Evolutionary conservation across 306 rosid genomes (phyloP), one percentile per base, ranked within the genome.

Genomic region (Trichosanthes cucumerina): DNA sequence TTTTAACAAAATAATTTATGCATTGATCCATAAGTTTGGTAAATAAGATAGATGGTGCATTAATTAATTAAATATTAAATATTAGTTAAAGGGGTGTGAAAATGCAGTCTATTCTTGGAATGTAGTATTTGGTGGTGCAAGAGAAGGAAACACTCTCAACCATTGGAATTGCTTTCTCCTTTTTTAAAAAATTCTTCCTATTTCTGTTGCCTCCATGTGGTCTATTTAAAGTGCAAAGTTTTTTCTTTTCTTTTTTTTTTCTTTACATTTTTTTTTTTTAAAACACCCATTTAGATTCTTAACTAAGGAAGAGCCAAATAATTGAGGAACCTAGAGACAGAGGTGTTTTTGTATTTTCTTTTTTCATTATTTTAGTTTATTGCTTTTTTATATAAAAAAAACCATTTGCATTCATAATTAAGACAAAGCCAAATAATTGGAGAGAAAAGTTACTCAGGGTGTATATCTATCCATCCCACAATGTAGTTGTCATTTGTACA

Each of bases 81-180:
- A 68, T 1, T n/a, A 70, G 36, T 13, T 43, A 21, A 70, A 33
- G 12, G 18, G 6, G 24, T 26, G 41, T 72, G 38, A 72, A 72
- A 72, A 46, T 26, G 77, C 28, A 70, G 5, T 47, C 28, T 47
- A 73, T 73, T 73, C 60, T 43, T 70, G 76, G 77, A 73, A 73
- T 73, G 77, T 47, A 26, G 60, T 52, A 73, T 73, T 73, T 46
- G 60, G 77, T 49, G 77, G 77, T 73, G 60, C 38, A 73, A 73
- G 77, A 49, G 60, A 73, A 73, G 77, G 77, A 73, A 73, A 49
- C 77, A 49, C 77, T 73, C 41, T 47, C 59, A 73, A 26, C 77
- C 77, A 49, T 73, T 49, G 60, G 43, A 73, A 47, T 73, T 73
- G 77, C 77, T 73, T 18, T 73, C 24, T 47, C 31, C 15, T 38